Percentiles rank a stretch among this genome's conserved stretches.
phyloP scores from a whole-genome alignment of 257 asterid species.

The Coffea canephora region DNA sequence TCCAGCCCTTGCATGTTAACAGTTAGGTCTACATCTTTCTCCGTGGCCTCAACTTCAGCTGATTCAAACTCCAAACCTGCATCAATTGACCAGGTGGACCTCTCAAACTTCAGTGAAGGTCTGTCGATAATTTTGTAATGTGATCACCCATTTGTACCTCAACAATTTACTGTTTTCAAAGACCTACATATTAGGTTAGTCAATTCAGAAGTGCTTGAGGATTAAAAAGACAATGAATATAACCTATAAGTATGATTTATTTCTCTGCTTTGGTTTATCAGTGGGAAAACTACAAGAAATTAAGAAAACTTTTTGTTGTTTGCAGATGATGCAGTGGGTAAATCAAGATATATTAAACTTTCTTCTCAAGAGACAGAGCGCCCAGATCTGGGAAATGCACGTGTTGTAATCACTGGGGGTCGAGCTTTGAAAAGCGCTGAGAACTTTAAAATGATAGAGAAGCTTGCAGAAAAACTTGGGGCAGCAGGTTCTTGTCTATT shows the following conservation, averaged over 20 bases:
- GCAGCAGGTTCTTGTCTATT: slow-evolving; percentile 71
- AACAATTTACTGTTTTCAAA: not conserved
- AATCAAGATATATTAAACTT: slow-evolving; percentile 63
- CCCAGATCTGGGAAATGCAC: slow-evolving; percentile 92
- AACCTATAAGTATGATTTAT: not conserved
- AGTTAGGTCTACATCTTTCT: slow-evolving; percentile 84
- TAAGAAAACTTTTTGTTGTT: slow-evolving; percentile 3
- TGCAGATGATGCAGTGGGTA: slow-evolving; percentile 66
- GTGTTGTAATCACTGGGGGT: slow-evolving; percentile 82
- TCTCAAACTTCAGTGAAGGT: slow-evolving; percentile 75
- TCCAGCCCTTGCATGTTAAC: slow-evolving; percentile 89
- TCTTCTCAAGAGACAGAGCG: slow-evolving; percentile 83
- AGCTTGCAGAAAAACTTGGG: slow-evolving; percentile 96
- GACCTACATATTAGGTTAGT: not conserved
- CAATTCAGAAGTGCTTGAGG: not conserved
- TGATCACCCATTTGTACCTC: not conserved
- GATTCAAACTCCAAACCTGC: slow-evolving; percentile 49
- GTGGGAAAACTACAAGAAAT: not conserved
- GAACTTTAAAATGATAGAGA: slow-evolving; percentile 85
- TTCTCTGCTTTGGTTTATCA: not conserved
- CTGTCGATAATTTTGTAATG: slow-evolving; percentile 22
- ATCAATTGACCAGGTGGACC: slow-evolving; percentile 70
- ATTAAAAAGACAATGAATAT: not conserved
- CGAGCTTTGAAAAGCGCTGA: slow-evolving; percentile 92
- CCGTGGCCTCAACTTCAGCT: slow-evolving; percentile 32